phyloP scores from a whole-genome alignment of 345 rosid genomes.

The Acer saccharum region DNA sequence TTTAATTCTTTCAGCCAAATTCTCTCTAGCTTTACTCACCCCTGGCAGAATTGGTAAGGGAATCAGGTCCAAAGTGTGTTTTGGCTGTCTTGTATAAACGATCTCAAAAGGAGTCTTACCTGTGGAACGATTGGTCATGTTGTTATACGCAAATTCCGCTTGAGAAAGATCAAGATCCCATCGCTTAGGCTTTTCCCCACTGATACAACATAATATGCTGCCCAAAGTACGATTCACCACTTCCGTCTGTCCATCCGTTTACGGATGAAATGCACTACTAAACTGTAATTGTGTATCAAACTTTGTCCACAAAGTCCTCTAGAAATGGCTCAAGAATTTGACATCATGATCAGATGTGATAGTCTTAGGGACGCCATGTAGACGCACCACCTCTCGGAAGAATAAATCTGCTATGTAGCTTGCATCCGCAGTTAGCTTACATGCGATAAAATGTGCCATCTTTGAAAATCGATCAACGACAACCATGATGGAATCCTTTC shows the following conservation, averaged over 20 bases:
- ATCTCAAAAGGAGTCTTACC: background rate
- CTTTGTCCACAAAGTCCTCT: background rate
- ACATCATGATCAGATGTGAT: background rate
- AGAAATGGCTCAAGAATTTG: background rate
- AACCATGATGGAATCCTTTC: background rate
- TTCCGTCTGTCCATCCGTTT: background rate
- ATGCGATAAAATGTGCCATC: background rate
- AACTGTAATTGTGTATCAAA: background rate
- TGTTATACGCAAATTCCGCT: conserved; percentile 6
- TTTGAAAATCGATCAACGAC: background rate
- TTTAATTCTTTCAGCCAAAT: background rate
- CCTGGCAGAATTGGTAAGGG: background rate
- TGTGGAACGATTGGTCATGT: background rate
- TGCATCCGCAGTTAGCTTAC: background rate
- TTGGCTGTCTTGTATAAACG: background rate
- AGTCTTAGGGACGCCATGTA: background rate
- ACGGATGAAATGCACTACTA: background rate
- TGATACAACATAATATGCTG: background rate
- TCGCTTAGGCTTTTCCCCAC: background rate
- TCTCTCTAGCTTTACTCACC: background rate
- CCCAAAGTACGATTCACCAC: conserved; percentile 2
- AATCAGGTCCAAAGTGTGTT: background rate
- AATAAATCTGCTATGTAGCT: background rate
- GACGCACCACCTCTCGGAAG: background rate
- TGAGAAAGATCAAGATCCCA: background rate